Evolutionary conservation across 805 yeast species (phyloP), one percentile per base, ranked within the genome.

Genomic region (Yarrowia porcina): DNA sequence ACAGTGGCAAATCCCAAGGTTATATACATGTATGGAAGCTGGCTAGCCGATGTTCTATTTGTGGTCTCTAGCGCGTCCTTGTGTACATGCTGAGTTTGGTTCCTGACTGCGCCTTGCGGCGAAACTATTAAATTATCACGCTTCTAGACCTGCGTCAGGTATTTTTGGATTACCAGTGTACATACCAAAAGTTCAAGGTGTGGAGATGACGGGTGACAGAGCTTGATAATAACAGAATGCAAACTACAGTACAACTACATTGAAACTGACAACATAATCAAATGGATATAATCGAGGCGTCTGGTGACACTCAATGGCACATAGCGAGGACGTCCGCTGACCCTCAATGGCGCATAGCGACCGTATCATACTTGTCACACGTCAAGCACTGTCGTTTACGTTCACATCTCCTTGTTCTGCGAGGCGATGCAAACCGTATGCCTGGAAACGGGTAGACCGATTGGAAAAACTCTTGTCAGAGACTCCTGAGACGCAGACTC

Each of bases 31-130:
- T 20, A 27, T 20, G 32, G 20, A 23, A 42, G 32, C 25, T 10
- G 20, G 21, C 13, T 4, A n/a, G 9, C 13, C 15, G 8, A 4
- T 18, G 30, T 42, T n/a, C 32, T 25, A 42, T 42, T n/a, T 42
- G 30, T 25, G n/a, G 49, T 42, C 27, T 6, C 42, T 20, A 11
- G 23, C 15, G 41, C 23, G 27, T 17, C 7, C n/a, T 4, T 17
- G 6, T 17, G 20, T 35, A n/a, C n/a, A n/a, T n/a, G n/a, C n/a
- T n/a, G 38, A n/a, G 38, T 20, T 41, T 25, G 25, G 27, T 17
- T 45, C 12, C 50, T 45, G 27, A 45, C 52, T 45, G 52, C 52
- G 52, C 52, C 52, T 45, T 45, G 52, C 52, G 52, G 52, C 52
- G 36, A 7, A 28, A 28, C 50, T 23, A 21, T 21, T 13, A 13